A percentile compares a stretch with the other conserved stretches of the same genome.
phyloP scores from a whole-genome alignment of 2,329 filamentous ascomycete genomes.

The Cladosporium cucumerinum region DNA sequence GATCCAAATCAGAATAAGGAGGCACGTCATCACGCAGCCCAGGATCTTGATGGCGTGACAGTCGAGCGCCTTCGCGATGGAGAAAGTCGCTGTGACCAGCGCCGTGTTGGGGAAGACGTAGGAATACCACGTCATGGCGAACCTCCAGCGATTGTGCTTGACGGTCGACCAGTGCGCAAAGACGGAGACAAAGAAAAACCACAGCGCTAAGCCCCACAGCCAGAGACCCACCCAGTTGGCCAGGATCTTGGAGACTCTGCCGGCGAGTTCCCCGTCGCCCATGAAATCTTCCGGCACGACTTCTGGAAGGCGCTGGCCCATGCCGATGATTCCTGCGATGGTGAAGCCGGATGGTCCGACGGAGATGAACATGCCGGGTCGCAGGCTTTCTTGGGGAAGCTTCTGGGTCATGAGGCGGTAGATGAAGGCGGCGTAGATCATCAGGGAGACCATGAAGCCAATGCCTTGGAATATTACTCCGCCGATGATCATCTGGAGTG shows the following conservation, averaged over 20 bases:
- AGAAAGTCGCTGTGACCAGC: conserved; percentile 62
- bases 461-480: conserved; percentile 62
- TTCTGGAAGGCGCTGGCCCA: conserved; percentile 51
- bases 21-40: conserved; percentile 64
- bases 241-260: conserved; percentile 53
- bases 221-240: conserved; percentile 67
- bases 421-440: conserved; percentile 81
- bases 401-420: conserved; percentile 89
- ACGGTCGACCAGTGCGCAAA: conserved; percentile 70
- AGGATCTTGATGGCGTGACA: conserved; percentile 58
- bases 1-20: conserved; percentile 65
- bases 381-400: conserved; percentile 68
- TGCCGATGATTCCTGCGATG: conserved; percentile 57
- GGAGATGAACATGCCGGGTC: conserved; percentile 81
- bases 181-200: conserved; percentile 80
- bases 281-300: conserved; percentile 54
- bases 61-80: conserved; percentile 56
- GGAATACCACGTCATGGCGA: conserved; percentile 82
- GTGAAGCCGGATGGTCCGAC: conserved; percentile 74
- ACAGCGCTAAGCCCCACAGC: conserved; percentile 78
- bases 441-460: conserved; percentile 64
- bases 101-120: conserved; percentile 77
- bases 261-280: conserved; percentile 53
- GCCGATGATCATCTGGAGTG: conserved; percentile 57
- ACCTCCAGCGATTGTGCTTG: conserved; percentile 60